Conservation (phyloP, 1,284 basidiomycete genomes). For the Erythrobasidium hasegawianum region DNA sequence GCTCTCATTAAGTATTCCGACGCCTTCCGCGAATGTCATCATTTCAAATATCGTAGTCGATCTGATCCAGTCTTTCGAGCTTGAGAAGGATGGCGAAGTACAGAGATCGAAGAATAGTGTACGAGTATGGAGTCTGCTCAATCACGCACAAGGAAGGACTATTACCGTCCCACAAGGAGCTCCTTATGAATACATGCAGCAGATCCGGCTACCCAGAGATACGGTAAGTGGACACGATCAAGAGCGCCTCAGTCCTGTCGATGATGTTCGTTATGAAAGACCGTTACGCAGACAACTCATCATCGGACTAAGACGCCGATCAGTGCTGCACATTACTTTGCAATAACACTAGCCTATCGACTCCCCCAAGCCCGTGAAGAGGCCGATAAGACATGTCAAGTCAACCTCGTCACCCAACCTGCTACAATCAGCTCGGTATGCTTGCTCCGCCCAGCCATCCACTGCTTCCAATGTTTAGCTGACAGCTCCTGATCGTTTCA, state of each 20-base stretch:
- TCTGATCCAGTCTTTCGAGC: not conserved
- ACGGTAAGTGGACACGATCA: not conserved
- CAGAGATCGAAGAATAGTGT: not conserved
- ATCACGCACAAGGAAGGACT: not conserved
- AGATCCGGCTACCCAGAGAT: not conserved
- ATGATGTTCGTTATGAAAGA: too few species aligned
- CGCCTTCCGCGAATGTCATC: not conserved
- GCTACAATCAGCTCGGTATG: not conserved
- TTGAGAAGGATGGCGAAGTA: not conserved
- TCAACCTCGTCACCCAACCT: not conserved
- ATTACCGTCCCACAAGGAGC: not conserved
- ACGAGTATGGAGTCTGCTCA: not conserved
- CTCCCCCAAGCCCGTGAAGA: too few species aligned
- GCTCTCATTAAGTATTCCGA: not conserved
- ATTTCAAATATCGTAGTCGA: not conserved
- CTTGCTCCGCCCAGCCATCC: too few species aligned
- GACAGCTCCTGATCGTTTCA: too few species aligned
- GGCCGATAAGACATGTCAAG: too few species aligned
- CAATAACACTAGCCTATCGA: too few species aligned
- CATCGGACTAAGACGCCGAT: too few species aligned
- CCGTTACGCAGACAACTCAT: too few species aligned
- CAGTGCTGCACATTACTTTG: too few species aligned
- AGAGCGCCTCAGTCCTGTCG: not conserved
- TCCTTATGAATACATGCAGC: not conserved
- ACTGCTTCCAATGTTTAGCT: too few species aligned